Evolutionary conservation across 1,139 yeast species (phyloP), one percentile per base, ranked within the genome.

Genomic region (Debaryomyces fabryi): DNA sequence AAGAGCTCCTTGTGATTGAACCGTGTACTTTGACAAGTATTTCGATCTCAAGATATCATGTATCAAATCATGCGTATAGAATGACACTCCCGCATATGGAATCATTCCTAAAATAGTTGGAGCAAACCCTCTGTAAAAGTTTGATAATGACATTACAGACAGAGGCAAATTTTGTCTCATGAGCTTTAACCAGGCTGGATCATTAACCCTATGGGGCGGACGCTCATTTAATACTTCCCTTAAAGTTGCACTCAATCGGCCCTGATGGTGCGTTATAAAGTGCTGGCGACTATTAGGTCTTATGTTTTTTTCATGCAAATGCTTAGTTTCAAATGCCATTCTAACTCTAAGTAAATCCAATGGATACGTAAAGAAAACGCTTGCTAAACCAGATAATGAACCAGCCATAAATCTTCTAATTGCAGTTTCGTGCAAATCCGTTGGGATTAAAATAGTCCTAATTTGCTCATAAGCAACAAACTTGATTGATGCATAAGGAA

Each of bases 391-490:
- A 1, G 96, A 88, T 13, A 93, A 72, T 10, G 97, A 88, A 1
- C 99, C 99, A 2, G 98, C 89, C 64, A 88, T 59, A 51, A 93
- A 77, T 55, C 99, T 74, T 58, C 98, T 78, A 27, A 80, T 71
- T 1, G 88, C 89, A 0, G 96, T 89, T 65, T 93, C 99, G 59
- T 83, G 80, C 10, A 71, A 70, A 50, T 82, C 85, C 47, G 78
- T 73, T 1, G 97, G 97, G 45, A 93, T 95, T 51, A 95, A 67
- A 1, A 88, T 50, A 12, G 88, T 77, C 52, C 99, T 71, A 46
- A 92, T 83, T 66, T 93, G 99, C 69, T 93, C 99, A 67, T 93
- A 93, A 4, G 96, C 92, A n/a, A 95, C 97, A 65, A 93, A 93
- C 65, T 93, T 95, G 62, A 93, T 88, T 13, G 97, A 96, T 3